Base-by-base conservation (phyloP, 192 early-diverging fungal genomes). In the Phycomyces blakesleeanus region DNA sequence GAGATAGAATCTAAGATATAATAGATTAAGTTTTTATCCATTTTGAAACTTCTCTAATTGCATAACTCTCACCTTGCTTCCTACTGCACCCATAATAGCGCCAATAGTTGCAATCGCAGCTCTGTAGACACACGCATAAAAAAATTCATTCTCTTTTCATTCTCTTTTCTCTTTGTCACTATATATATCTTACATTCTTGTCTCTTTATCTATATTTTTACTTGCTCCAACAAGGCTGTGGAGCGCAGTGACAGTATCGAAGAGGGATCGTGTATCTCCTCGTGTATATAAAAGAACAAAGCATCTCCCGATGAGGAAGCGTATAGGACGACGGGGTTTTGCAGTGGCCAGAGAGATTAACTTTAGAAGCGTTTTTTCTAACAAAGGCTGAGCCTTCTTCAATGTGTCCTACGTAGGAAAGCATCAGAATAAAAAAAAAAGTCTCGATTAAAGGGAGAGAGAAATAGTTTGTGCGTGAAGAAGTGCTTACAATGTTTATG, bases 101-200 rank as follows among this genome's bases (percentile, higher is more conserved):
- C 95, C 94, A 5, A 91, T 81, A 39, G 85, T 85, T 55, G 84
- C 72, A 15, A 96, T 81, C 0, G 91, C 85, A 2, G 92, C 88
- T n/a, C 89, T 91, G 62, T 2, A 39, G 21, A 25, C 12, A 41
- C 0, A 20, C 11, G n/a, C 2, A 27, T 0, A 6, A 39, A 24
- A 34, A 53, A 53, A 7, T 14, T 34, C 5, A 20, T 26, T 9
- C 52, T 12, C 21, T 49, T 37, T 18, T 10, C 29, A 11, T 5
- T 51, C 59, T 65, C 86, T 83, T 38, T 82, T 72, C 24, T 86
- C 76, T 26, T 78, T 81, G 59, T 87, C 85, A 11, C 14, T 51
- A 64, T 64, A 24, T 24, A 52, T 22, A 72, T 7, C 80, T 73
- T 76, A 92, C 89, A 90, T 61, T 65, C 86, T 83, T 38, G 83